phyloP scores from a whole-genome alignment of 345 rosid species.

The Physaria fendleri region DNA sequence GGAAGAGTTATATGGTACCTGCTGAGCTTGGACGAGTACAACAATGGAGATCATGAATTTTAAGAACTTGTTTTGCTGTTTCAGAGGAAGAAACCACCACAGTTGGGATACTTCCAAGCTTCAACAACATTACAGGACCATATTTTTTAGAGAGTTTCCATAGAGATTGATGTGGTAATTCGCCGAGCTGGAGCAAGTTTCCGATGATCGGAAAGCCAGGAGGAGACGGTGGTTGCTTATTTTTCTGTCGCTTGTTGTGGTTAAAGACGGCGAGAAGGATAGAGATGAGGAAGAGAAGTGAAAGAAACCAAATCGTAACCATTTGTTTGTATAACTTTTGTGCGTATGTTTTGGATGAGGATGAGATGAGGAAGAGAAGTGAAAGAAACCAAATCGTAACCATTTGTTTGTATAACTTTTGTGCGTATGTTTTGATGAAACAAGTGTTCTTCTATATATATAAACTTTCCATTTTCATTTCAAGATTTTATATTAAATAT shows the following conservation, averaged over 20 bases:
- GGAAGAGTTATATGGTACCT: not conserved
- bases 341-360: too few species aligned
- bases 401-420: too few species aligned
- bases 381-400: too few species aligned
- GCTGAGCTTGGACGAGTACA: conserved; percentile 32
- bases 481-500: too few species aligned
- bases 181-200: conserved; percentile 31
- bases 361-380: too few species aligned
- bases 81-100: conserved; percentile 37
- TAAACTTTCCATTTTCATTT: too few species aligned
- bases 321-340: too few species aligned
- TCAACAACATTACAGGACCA: conserved; percentile 37
- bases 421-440: too few species aligned
- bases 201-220: conserved; percentile 39
- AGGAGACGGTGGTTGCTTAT: conserved; percentile 27
- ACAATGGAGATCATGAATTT: conserved; percentile 33
- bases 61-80: conserved; percentile 31
- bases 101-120: conserved; percentile 25
- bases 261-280: not conserved
- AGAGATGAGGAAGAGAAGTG: not conserved
- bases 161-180: conserved; percentile 24
- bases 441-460: too few species aligned
- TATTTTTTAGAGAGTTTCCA: conserved; percentile 35
- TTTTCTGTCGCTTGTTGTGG: not conserved
- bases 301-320: not conserved